Conservation (phyloP, 352 stramenopile species). For the Phytophthora capsici region DNA sequence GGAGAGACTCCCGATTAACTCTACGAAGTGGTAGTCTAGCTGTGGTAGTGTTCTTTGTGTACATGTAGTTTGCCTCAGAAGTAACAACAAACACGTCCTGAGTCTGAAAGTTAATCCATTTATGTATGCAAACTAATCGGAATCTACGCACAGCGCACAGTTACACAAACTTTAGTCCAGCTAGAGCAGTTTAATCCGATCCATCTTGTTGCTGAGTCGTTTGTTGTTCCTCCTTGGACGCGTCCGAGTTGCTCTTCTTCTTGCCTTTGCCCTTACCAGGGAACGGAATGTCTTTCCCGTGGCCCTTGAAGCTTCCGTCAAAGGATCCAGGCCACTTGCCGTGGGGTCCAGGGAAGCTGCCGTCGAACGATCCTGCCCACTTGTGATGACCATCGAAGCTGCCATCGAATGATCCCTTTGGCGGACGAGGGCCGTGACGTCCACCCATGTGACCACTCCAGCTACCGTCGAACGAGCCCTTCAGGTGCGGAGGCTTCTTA, state of each 20-base stretch:
- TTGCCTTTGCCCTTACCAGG: constrained; percentile 20
- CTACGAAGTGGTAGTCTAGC: no score
- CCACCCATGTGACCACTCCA: neutral
- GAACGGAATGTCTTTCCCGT: constrained; percentile 15
- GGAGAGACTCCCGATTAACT: neutral
- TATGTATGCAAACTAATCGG: neutral
- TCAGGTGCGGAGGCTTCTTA: constrained; percentile 14
- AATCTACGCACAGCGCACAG: neutral
- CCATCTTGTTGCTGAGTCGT: constrained; percentile 5
- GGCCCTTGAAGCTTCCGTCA: constrained; percentile 10
- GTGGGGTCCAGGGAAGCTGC: constrained; percentile 8
- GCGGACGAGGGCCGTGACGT: neutral
- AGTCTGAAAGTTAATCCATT: no score
- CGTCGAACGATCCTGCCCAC: neutral
- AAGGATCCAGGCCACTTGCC: constrained; percentile 17
- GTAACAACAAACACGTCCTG: neutral
- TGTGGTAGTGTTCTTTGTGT: no score
- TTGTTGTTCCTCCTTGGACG: constrained; percentile 10
- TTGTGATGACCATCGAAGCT: neutral
- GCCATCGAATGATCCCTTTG: neutral
- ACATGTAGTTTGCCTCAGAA: neutral
- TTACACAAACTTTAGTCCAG: neutral
- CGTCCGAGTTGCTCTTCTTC: neutral
- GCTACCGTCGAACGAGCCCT: constrained; percentile 18
- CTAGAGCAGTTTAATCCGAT: constrained; percentile 6